Evolutionary conservation across 441 rosid species (phyloP), one percentile per base, ranked within the genome.

Genomic region (Eugenia klotzschiana): DNA sequence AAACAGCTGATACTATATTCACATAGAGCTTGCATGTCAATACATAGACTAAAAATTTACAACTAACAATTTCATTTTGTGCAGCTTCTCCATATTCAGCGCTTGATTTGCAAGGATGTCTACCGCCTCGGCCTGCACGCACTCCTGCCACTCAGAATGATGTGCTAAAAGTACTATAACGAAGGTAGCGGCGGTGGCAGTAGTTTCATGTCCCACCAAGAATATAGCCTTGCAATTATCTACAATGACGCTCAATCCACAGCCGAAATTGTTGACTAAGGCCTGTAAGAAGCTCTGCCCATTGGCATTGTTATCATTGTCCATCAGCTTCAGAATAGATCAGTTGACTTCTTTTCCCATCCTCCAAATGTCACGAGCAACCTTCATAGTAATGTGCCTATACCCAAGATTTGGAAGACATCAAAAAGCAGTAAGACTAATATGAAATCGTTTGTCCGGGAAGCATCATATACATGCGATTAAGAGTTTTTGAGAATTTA

Each of bases 181-280:
- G 33, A 82, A 82, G 22, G 84, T 51, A 7, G 54, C 53, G 23
- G 84, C 54, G 50, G 52, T 82, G 18, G 84, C 80, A 51, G 80
- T 82, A 49, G 84, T 82, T 37, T 82, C 80, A 23, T 51, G 49
- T 53, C 84, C 84, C 14, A 11, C 80, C 23, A 82, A 69, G 79
- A 82, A 13, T 5, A 82, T 64, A 14, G 80, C 77, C 84, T 82
- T 82, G 84, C 84, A 82, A 37, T 82, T 82, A 22, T 13, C 84
- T 23, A 82, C 37, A 1, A 37, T 12, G 49, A 58, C 12, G n/a
- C 81, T 79, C 6, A 55, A 79, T 51, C 55, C 40, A 49, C 23
- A 2, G 40, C 81, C 81, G 0, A 79, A 79, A 49, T 79, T 46
- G 79, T 58, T 51, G 56, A 29, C 58, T 20, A 52, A 26, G 74